Evolutionary conservation across 2,329 filamentous ascomycete genomes (phyloP).

Genomic region (Fusarium avenaceum): DNA sequence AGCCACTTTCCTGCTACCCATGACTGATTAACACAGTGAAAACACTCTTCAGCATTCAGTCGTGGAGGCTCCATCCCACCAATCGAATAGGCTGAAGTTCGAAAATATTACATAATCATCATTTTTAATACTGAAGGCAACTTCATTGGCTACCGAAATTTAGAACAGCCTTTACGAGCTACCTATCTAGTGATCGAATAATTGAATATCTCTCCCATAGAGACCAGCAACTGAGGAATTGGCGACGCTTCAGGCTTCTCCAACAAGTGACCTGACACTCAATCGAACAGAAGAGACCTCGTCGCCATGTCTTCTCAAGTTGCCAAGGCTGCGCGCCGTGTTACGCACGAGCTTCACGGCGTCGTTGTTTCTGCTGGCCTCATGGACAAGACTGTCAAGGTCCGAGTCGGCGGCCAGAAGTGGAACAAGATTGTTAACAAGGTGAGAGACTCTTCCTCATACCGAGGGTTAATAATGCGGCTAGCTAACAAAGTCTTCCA

Average conservation of each 20-base stretch:
- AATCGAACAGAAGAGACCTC: slow-evolving; percentile 4
- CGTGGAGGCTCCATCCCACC: slow-evolving; percentile 19
- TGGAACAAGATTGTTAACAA: slow-evolving; percentile 82
- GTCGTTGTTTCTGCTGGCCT: slow-evolving; percentile 83
- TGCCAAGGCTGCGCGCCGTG: slow-evolving; percentile 59
- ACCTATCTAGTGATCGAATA: slow-evolving; percentile 5
- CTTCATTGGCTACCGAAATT: slow-evolving; percentile 45
- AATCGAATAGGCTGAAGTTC: slow-evolving; percentile 11
- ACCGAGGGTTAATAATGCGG: not conserved
- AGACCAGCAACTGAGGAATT: slow-evolving; percentile 32
- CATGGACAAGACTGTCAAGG: slow-evolving; percentile 85
- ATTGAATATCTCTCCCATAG: slow-evolving; percentile 19
- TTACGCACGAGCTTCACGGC: slow-evolving; percentile 69
- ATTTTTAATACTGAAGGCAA: not conserved
- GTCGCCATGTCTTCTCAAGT: slow-evolving; percentile 57
- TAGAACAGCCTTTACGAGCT: slow-evolving; percentile 31
- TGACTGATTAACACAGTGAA: not conserved
- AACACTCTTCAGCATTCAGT: slow-evolving; percentile 11
- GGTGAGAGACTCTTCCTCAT: slow-evolving; percentile 59
- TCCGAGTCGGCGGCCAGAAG: slow-evolving; percentile 76
- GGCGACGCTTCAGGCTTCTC: slow-evolving; percentile 11
- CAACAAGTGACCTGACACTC: slow-evolving; percentile 3
- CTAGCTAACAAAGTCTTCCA: slow-evolving; percentile 45
- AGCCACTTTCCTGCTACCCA: not conserved
- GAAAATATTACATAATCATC: slow-evolving; percentile 39